Evolutionary conservation across 306 rosid species (phyloP).

Genomic region (Heteromeles arbutifolia): DNA sequence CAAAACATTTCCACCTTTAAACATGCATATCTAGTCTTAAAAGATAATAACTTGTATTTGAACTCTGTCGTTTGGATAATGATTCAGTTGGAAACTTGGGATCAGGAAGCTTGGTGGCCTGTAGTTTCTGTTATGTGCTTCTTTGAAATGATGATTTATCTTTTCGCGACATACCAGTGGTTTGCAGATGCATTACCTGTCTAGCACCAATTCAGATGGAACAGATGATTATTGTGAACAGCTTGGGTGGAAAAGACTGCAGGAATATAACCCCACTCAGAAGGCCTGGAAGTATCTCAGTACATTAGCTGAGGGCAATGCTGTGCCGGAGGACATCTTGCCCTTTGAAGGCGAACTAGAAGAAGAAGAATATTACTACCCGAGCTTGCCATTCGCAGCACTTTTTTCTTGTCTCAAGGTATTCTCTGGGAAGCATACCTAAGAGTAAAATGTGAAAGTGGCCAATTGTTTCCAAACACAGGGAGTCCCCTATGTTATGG

Average conservation of each 20-base stretch:
- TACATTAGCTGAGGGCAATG: conserved; percentile 58
- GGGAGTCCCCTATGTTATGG: not conserved
- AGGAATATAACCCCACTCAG: conserved; percentile 68
- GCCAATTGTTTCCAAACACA: not conserved
- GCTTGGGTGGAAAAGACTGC: conserved; percentile 77
- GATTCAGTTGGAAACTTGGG: not conserved
- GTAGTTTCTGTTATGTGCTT: not conserved
- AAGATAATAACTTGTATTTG: not conserved
- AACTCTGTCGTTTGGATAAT: not conserved
- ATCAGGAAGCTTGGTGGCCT: not conserved
- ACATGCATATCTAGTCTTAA: not conserved
- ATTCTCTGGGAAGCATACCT: not conserved
- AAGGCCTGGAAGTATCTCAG: conserved; percentile 64
- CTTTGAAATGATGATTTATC: conserved; percentile 22
- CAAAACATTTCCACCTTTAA: not conserved
- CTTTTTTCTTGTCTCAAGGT: conserved; percentile 86
- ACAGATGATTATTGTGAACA: conserved; percentile 63
- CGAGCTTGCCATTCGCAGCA: conserved; percentile 90
- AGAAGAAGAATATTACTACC: conserved; percentile 77
- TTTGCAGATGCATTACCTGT: conserved; percentile 75
- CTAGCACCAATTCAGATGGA: conserved; percentile 63
- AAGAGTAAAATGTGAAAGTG: not conserved
- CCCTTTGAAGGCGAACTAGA: conserved; percentile 61
- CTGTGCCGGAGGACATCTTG: conserved; percentile 31
- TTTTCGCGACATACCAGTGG: conserved; percentile 46